Evolutionary conservation across 495 filamentous ascomycete genomes (phyloP).

Genomic region (Copromyces sp.): DNA sequence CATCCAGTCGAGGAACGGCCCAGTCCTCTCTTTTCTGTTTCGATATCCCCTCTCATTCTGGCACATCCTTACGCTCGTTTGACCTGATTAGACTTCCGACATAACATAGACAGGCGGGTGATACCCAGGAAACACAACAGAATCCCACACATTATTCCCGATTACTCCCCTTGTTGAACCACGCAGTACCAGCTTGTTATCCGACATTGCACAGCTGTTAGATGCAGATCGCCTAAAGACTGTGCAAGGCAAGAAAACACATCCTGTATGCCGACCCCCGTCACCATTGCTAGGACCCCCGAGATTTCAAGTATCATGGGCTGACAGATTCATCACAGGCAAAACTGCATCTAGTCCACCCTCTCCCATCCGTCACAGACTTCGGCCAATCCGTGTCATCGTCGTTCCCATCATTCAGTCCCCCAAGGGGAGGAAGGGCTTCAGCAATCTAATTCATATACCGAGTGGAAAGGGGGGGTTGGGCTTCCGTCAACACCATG

Average conservation of each 20-base stretch:
- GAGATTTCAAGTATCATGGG: background rate
- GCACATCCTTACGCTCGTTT: background rate
- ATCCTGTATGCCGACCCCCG: background rate
- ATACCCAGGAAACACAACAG: background rate
- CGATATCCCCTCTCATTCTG: background rate
- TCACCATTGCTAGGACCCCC: background rate
- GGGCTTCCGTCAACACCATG: slow-evolving; percentile 31
- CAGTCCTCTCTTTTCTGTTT: background rate
- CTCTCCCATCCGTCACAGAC: background rate
- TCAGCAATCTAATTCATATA: background rate
- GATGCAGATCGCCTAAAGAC: background rate
- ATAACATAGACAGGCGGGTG: background rate
- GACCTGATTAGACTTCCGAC: background rate
- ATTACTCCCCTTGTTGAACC: background rate
- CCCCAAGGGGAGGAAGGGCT: background rate
- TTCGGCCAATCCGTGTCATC: background rate
- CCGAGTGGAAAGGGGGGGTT: background rate
- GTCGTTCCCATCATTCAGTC: background rate
- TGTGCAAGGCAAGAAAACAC: background rate
- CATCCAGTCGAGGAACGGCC: background rate
- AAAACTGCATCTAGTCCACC: background rate
- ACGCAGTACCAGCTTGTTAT: background rate
- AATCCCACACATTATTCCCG: background rate
- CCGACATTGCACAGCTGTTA: background rate
- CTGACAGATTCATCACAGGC: background rate